Conservation (phyloP, 2,329 filamentous ascomycete genomes). For the Colletotrichum echinochloae region DNA sequence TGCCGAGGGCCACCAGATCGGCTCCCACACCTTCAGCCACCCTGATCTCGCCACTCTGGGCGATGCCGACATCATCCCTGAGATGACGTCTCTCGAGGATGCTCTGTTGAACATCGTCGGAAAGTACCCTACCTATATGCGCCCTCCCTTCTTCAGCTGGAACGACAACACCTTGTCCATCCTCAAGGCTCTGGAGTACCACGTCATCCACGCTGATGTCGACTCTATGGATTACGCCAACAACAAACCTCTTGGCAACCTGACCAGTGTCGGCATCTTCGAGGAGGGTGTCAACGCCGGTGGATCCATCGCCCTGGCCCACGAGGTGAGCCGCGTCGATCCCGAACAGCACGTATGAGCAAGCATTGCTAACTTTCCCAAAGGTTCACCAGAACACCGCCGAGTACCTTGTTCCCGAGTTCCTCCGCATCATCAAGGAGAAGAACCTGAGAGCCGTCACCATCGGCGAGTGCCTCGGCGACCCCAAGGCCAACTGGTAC, state of each 20-base stretch:
- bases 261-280: constrained; percentile 51
- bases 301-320: constrained; percentile 57
- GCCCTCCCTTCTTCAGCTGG: constrained; percentile 53
- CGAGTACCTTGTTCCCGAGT: constrained; percentile 40
- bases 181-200: constrained; percentile 40
- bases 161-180: constrained; percentile 42
- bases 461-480: constrained; percentile 60
- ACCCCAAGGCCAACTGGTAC: constrained; percentile 61
- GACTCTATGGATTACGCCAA: constrained; percentile 48
- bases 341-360: constrained; percentile 56
- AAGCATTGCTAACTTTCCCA: constrained; percentile 50
- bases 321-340: constrained; percentile 48
- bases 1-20: constrained; percentile 58
- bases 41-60: constrained; percentile 54
- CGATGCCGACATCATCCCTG: constrained; percentile 48
- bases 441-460: constrained; percentile 53
- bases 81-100: constrained; percentile 60
- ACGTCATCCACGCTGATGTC: constrained; percentile 41
- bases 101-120: constrained; percentile 57
- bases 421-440: constrained; percentile 39
- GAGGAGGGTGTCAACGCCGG: constrained; percentile 47
- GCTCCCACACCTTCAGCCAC: constrained; percentile 55
- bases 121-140: constrained; percentile 58
- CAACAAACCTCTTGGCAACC: constrained; percentile 43
- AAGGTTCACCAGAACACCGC: constrained; percentile 41